A percentile compares a stretch with the other conserved stretches of the same genome.
Conservation (phyloP, 1,139 yeast species). For the Yamadazyma siamensis region DNA sequence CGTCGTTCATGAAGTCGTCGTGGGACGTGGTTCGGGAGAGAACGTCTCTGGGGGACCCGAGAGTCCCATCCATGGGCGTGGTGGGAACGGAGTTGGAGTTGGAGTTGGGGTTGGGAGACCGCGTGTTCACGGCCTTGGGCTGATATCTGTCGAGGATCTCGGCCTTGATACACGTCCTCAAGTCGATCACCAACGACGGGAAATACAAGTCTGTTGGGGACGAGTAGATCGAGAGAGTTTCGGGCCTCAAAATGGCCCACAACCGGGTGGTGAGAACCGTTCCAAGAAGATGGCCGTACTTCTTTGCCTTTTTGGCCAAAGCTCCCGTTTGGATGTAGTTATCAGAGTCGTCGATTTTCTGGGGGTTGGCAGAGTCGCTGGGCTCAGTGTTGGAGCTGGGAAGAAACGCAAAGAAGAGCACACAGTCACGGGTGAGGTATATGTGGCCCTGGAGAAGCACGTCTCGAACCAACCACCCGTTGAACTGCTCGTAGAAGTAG, state of each 20-base stretch:
- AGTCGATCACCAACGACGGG: conserved; percentile 73
- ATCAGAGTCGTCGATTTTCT: conserved; percentile 28
- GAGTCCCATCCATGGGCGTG: conserved; percentile 7
- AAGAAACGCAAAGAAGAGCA: conserved; percentile 79
- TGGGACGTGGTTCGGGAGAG: conserved; percentile 9
- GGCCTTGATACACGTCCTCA: conserved; percentile 60
- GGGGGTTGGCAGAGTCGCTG: conserved; percentile 5
- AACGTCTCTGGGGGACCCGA: conserved; percentile 6
- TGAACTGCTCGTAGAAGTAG: conserved; percentile 51
- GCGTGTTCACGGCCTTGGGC: conserved; percentile 11
- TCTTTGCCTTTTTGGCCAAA: conserved; percentile 48
- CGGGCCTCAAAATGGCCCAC: conserved; percentile 78
- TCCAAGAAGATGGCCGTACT: conserved; percentile 38
- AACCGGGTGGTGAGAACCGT: conserved; percentile 39
- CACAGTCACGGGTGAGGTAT: conserved; percentile 60
- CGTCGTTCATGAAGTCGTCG: conserved; percentile 20
- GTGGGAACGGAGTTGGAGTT: conserved; percentile 5
- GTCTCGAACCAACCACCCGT: conserved; percentile 80
- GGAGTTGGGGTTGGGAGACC: not conserved
- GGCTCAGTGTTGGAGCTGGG: conserved; percentile 34
- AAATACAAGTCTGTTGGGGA: conserved; percentile 78
- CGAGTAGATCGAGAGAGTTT: conserved; percentile 65
- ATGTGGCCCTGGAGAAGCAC: conserved; percentile 84
- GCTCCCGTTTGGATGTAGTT: conserved; percentile 41
- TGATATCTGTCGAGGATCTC: conserved; percentile 43